Evolutionary conservation across 768 basidiomycete genomes (phyloP), one percentile per base, ranked within the genome.

Genomic region (Kwoniella sp.): DNA sequence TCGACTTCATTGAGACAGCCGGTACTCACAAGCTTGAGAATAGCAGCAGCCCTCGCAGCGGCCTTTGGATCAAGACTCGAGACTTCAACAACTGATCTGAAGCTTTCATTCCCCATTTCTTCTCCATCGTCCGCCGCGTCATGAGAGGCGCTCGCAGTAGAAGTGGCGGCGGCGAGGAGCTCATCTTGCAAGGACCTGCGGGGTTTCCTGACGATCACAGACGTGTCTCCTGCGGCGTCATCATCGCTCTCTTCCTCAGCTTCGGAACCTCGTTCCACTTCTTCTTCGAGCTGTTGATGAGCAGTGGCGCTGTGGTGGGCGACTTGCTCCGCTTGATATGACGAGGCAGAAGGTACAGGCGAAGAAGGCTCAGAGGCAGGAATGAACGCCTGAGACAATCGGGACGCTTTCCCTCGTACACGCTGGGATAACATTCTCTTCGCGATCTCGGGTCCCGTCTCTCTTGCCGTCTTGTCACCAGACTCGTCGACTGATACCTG

Each of bases 41-140:
- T 93, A 0, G 93, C 93, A 34, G 91, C 93, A n/a, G 93, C 93
- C 54, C 91, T 83, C 1, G 93, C 93, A 52, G 93, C 93, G 20
- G 91, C 91, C 64, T 85, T 84, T 1, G 93, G 90, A 79, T 95
- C 90, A 23, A 87, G 86, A 64, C 90, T 92, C 1, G 88, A 88
- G 66, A 95, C 90, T 82, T 90, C 89, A 68, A 96, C 87, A 4
- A 94, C 82, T n/a, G 85, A 85, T 15, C 82, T 79, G 45, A 72
- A 58, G 30, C 62, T 70, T 3, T 66, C 66, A 37, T 75, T 61
- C 1, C 57, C 68, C 28, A 55, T 73, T 22, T 72, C 72, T 13
- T 66, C 41, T 12, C 29, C 57, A 9, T 63, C 53, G 23, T 26
- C 57, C 4, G 54, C 61, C 30, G 22, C 51, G 41, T 45, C 41